Evolutionary conservation across 495 filamentous ascomycete genomes (phyloP).

Genomic region (Glarea lozoyensis): DNA sequence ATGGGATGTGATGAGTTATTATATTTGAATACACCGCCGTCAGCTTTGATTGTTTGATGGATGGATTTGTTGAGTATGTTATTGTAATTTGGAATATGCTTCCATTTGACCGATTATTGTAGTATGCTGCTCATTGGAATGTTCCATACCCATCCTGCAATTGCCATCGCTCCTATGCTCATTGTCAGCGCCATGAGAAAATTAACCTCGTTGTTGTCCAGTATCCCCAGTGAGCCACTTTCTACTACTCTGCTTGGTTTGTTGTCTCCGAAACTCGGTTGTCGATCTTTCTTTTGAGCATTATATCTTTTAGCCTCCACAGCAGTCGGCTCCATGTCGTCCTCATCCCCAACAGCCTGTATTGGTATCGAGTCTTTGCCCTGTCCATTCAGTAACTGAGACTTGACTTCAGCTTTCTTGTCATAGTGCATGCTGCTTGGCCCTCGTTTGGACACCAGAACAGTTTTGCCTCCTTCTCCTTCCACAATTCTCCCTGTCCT

Average conservation of each 20-base stretch:
- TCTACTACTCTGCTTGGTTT: constrained; percentile 64
- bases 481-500: constrained; percentile 81
- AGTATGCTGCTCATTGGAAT: constrained; percentile 34
- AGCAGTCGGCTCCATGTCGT: constrained; percentile 14
- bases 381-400: constrained; percentile 3
- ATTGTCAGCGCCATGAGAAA: constrained; percentile 76
- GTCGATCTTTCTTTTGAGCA: constrained; percentile 27
- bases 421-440: constrained; percentile 17
- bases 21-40: too few relatives aligned
- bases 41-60: neutral
- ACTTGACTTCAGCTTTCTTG: constrained; percentile 13
- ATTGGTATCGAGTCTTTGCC: constrained; percentile 8
- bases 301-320: constrained; percentile 14
- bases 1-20: too few relatives aligned
- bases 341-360: constrained; percentile 11
- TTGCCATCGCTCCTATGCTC: constrained; percentile 69
- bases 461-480: constrained; percentile 73
- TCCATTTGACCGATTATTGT: constrained; percentile 4
- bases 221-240: constrained; percentile 56
- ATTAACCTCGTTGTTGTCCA: constrained; percentile 95
- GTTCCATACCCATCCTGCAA: constrained; percentile 44
- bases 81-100: neutral
- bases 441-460: constrained; percentile 34
- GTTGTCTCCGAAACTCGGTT: constrained; percentile 40
- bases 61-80: neutral